phyloP scores from a whole-genome alignment of 306 rosid genomes.

The Pyrus communis region DNA sequence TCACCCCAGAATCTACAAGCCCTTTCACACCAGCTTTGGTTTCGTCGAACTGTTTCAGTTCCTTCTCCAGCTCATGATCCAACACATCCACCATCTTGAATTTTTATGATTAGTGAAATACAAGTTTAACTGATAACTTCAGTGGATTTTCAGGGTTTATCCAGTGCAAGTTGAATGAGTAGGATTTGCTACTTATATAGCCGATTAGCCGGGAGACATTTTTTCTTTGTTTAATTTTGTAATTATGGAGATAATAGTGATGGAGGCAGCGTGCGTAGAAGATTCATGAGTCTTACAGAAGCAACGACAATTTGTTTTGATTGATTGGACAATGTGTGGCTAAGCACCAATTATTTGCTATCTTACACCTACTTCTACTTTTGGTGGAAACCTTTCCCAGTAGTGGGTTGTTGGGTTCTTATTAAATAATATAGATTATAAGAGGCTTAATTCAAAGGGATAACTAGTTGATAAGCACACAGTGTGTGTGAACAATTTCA shows the following conservation, averaged over 20 bases:
- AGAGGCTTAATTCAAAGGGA: no score
- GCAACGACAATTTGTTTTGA: neutral
- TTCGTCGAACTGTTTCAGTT: slow-evolving; percentile 46
- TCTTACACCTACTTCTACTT: neutral
- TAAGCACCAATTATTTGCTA: neutral
- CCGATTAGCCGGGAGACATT: neutral
- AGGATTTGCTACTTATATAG: neutral
- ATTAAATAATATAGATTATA: no score
- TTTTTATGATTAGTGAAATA: neutral
- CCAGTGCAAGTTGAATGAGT: neutral
- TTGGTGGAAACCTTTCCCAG: neutral
- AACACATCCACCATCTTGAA: neutral
- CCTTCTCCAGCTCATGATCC: slow-evolving; percentile 34
- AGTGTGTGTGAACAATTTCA: no score
- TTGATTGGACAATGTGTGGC: neutral
- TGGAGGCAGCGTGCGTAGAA: neutral
- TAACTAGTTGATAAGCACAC: no score
- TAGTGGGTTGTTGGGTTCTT: neutral
- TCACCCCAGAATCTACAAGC: slow-evolving; percentile 45
- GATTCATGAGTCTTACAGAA: neutral
- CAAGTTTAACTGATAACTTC: neutral
- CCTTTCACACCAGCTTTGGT: slow-evolving; percentile 69
- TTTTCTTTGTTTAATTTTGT: neutral
- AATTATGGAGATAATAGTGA: neutral
- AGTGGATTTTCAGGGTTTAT: neutral